Conservation (phyloP, 1,284 basidiomycete genomes). For the Athelia sp. region DNA sequence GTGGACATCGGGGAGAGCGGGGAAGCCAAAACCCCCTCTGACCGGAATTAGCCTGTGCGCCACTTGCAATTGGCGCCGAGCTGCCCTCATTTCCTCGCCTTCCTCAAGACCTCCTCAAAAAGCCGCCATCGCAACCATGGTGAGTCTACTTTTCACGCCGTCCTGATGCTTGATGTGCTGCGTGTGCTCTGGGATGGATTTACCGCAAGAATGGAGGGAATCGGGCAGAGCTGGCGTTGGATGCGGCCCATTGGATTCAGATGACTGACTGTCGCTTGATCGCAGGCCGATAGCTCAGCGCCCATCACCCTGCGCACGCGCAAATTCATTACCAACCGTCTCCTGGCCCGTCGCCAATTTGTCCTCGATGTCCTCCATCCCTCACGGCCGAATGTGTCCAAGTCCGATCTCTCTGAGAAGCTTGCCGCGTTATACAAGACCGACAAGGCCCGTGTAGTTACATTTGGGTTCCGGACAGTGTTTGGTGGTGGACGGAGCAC, state of each 20-base stretch:
- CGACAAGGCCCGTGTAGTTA: conserved; percentile 72
- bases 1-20: conserved; percentile 1
- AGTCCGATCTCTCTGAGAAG: conserved; percentile 90
- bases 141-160: conserved; percentile 11
- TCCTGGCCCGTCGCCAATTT: conserved; percentile 90
- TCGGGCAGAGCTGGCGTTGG: conserved; percentile 22
- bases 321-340: conserved; percentile 99
- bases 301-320: conserved; percentile 97
- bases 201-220: conserved; percentile 8
- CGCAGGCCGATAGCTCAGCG: conserved; percentile 77
- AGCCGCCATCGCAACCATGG: conserved; percentile 14
- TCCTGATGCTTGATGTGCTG: neutral
- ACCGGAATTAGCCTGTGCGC: too few species aligned
- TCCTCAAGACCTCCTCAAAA: neutral
- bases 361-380: conserved; percentile 97
- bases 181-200: too few species aligned
- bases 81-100: conserved; percentile 29
- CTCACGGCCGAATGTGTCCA: conserved; percentile 91
- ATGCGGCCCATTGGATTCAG: conserved; percentile 23
- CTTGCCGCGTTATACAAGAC: conserved; percentile 79
- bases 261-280: conserved; percentile 20
- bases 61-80: conserved; percentile 10
- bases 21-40: too few species aligned
- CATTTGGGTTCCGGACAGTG: conserved; percentile 84
- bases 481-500: conserved; percentile 99